Conservation (phyloP, 176 grass and related monocot species). For the Ensete ventricosum region DNA sequence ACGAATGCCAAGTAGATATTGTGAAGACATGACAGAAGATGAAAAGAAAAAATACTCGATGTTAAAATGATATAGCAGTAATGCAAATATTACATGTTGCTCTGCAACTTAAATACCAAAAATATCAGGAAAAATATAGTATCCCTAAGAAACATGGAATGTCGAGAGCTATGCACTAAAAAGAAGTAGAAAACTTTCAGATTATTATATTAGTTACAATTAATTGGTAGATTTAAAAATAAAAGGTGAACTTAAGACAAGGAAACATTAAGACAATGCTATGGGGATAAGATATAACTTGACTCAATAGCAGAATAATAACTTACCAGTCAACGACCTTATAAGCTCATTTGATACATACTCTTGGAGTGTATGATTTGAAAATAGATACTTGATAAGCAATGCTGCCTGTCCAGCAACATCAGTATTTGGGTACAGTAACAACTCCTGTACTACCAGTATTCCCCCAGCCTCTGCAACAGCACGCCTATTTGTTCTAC, state of each 20-base stretch:
- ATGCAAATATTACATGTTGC: too few relatives aligned
- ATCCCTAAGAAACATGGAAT: too few relatives aligned
- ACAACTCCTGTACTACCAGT: slow-evolving; percentile 81
- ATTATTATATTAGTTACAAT: too few relatives aligned
- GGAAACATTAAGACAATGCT: neutral
- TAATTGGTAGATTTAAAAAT: too few relatives aligned
- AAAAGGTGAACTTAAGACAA: neutral
- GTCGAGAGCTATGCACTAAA: too few relatives aligned
- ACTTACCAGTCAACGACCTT: slow-evolving; percentile 82
- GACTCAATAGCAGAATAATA: neutral
- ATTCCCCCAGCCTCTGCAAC: slow-evolving; percentile 90
- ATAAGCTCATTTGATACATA: slow-evolving; percentile 97
- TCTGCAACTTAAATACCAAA: too few relatives aligned
- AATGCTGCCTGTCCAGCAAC: slow-evolving; percentile 77
- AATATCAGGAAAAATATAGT: too few relatives aligned
- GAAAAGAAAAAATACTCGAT: too few relatives aligned
- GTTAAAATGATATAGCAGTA: too few relatives aligned
- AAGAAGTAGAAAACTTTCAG: too few relatives aligned
- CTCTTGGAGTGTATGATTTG: slow-evolving; percentile 98
- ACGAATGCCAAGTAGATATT: too few relatives aligned
- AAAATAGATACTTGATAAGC: slow-evolving; percentile 86
- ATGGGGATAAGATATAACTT: neutral
- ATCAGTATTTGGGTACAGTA: slow-evolving; percentile 69
- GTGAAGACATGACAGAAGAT: too few relatives aligned
- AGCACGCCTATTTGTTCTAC: slow-evolving; percentile 88